Evolutionary conservation across 768 basidiomycete species (phyloP), one percentile per base, ranked within the genome.

Genomic region (Hydnomerulius pinastri): DNA sequence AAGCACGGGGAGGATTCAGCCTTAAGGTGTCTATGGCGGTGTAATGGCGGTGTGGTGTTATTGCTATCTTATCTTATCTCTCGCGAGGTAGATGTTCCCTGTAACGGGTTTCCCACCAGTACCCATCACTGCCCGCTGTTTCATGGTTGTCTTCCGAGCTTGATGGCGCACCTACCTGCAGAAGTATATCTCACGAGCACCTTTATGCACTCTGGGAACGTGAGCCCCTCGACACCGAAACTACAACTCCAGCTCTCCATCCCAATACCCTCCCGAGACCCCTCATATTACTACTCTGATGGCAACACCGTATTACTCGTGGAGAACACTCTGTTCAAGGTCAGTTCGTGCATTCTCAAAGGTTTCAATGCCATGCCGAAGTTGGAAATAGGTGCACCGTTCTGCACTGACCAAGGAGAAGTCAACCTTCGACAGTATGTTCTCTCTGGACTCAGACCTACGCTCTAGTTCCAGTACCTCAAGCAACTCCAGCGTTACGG

Each of bases 281-380:
- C 67, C 1, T 61, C 67, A 24, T 79, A 73, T 50, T 81, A 72
- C 55, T 66, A 67, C 40, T 66, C 66, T 0, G 67, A 66, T 48
- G 77, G 74, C 18, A 69, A 70, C 40, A 75, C 72, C 33, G 67
- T 76, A 25, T 56, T 82, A 1, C 69, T 74, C 27, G 73, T 80
- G 12, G 70, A 68, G 52, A 72, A 70, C 33, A 73, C 67, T 0
- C 48, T 81, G 17, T 82, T 81, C 71, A 79, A 78, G 71, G 81
- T 81, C 57, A 28, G 57, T 55, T 36, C 18, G 43, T 35, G 15
- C 30, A 18, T 37, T 40, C 46, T 20, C 43, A 33, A 50, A 23
- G 8, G 29, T 18, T 46, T 18, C 11, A 55, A 64, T 27, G 53
- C 61, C 40, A 50, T 58, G 35, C 63, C 62, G 29, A 70, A 60